phyloP scores from a whole-genome alignment of 257 asterid genomes.

The Solanum arcanum region DNA sequence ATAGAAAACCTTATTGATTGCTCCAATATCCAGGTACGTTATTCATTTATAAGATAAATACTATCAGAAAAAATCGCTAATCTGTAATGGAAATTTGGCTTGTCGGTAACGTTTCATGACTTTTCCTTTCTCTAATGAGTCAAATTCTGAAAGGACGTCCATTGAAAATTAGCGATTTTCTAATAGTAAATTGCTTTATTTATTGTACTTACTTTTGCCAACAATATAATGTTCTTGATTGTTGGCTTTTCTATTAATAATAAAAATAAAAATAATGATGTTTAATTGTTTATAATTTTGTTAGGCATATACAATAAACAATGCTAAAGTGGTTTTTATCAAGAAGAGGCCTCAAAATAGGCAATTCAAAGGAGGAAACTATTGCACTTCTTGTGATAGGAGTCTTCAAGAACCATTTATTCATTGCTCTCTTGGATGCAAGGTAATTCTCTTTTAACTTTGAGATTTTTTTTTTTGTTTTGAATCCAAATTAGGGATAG shows the following conservation, averaged over 20 bases:
- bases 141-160: background rate
- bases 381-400: constrained; percentile 89
- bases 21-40: constrained; percentile 69
- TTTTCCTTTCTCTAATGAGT: background rate
- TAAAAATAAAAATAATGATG: background rate
- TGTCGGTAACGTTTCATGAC: background rate
- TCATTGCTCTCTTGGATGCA: constrained; percentile 95
- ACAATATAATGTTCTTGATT: background rate
- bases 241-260: background rate
- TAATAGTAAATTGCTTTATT: background rate
- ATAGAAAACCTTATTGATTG: constrained; percentile 83
- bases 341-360: constrained; percentile 92
- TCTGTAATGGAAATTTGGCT: background rate
- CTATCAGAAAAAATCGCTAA: background rate
- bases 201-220: background rate
- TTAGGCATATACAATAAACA: constrained; percentile 86
- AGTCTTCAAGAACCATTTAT: constrained; percentile 84
- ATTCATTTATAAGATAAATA: background rate
- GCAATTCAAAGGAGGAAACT: constrained; percentile 92
- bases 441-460: constrained; percentile 26
- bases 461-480: background rate
- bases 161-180: background rate
- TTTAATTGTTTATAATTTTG: background rate
- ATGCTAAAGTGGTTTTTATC: constrained; percentile 76
- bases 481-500: background rate